Base-by-base conservation (phyloP, 257 asterid genomes). In the Przewalskia tangutica region DNA sequence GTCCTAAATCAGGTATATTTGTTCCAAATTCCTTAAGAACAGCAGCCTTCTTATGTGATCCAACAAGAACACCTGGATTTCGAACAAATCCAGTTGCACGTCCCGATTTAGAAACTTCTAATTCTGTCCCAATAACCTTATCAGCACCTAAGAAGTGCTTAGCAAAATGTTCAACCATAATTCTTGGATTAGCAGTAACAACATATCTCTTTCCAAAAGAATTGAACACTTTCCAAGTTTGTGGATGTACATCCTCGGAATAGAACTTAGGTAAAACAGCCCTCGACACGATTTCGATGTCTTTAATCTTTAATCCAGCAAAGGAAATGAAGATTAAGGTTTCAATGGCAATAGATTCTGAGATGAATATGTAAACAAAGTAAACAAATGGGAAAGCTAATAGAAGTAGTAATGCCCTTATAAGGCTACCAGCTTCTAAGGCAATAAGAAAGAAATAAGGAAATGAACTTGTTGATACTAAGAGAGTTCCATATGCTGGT, bases 391-490 rank as follows among this genome's bases (percentile, higher is more conserved):
- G 98, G 34, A 88, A 90, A 0, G 91, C 88, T 0, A 79, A 10
- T 11, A 94, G 66, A 0, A 95, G 94, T 40, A 94, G 2, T 4
- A 92, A 1, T 8, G 98, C 98, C 8, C 99, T 90, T 0, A 90
- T 42, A 2, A 92, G 81, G 88, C 91, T 91, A 6, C 99, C 99
- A 5, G 96, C 99, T 85, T 95, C 98, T 9, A 95, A 68, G 42
- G 99, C 98, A 0, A 95, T 83, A 34, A 95, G 97, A 89, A 95
- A 80, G 90, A 80, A 94, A 85, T 93, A 94, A 1, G 99, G 97
- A 40, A 95, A 94, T 0, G 98, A 85, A 77, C 89, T 92, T 10
- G 80, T 77, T 0, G 98, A 92, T 1, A 89, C 70, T 9, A 92
- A 63, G 48, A 95, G 91, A 0, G 99, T 92, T 51, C 98, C 98